Evolutionary conservation across 1,284 basidiomycete genomes (phyloP), one percentile per base, ranked within the genome.

Genomic region (Tilletia horrida): DNA sequence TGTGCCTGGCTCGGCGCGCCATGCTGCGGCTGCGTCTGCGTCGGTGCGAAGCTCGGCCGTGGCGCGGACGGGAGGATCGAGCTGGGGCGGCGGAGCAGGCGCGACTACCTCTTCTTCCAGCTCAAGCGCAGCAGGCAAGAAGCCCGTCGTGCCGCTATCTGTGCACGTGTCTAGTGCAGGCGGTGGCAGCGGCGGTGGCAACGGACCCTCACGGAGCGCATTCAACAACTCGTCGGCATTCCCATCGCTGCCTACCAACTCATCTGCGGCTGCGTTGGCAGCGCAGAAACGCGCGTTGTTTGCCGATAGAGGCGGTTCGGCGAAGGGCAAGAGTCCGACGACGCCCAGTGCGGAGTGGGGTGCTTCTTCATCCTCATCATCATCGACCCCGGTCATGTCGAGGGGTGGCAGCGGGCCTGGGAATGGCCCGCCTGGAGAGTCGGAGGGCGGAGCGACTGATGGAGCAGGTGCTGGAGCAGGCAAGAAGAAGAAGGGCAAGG

Each of bases 221-320:
- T 40, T 40, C 11, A 40, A 40, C 11, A 40, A 11, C 11, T 40
- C 47, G n/a, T 43, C 65, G 29, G 65, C 21, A 16, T 45, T 70
- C 50, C 80, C 80, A 14, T 67, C 69, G 29, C 64, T 81, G 45
- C 79, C 79, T 4, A 72, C 65, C 3, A 79, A 77, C 48, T 66
- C 74, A 6, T 57, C 21, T 9, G 65, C 63, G 11, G 66, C 71
- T 1, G 64, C 71, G 21, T 66, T 79, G 8, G 74, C 71, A 27
- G 77, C 76, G 16, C 73, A 81, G 2, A 80, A 81, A 64, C 74
- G 75, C 29, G 52, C 69, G 14, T 35, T 81, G 55, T 70, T 81
- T 40, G 35, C 35, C 35, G 35, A 40, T 40, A 40, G n/a, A n/a
- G n/a, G n/a, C n/a, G n/a, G n/a, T n/a, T n/a, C n/a, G 18, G 71